Conservation (phyloP, 2,329 filamentous ascomycete genomes). For the Fusarium devonianum region DNA sequence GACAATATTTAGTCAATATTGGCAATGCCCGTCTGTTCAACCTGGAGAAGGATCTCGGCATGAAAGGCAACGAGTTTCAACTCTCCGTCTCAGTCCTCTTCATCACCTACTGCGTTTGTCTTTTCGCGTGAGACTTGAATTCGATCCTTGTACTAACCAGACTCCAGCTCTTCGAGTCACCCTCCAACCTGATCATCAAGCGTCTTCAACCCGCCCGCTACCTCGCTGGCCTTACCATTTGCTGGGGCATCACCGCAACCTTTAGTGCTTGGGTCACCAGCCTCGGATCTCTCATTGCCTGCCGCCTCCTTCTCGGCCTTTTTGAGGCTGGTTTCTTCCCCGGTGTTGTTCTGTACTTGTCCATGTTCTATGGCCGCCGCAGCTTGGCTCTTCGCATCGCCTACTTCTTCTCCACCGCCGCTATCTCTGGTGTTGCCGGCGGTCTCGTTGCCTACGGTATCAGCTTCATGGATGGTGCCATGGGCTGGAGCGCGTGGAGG, state of each 20-base stretch:
- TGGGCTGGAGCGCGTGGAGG: slow-evolving; percentile 67
- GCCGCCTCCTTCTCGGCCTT: slow-evolving; percentile 48
- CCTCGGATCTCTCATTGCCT: slow-evolving; percentile 55
- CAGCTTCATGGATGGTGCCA: slow-evolving; percentile 66
- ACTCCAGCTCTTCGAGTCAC: slow-evolving; percentile 49
- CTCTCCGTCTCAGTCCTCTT: slow-evolving; percentile 55
- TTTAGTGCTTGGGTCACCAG: slow-evolving; percentile 54
- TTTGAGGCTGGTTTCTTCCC: slow-evolving; percentile 60
- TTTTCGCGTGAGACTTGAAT: background rate
- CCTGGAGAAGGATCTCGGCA: slow-evolving; percentile 61
- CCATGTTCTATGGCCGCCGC: slow-evolving; percentile 68
- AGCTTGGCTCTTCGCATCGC: slow-evolving; percentile 68
- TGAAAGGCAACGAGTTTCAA: slow-evolving; percentile 65
- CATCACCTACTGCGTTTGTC: slow-evolving; percentile 52
- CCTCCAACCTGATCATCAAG: slow-evolving; percentile 50
- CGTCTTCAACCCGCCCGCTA: slow-evolving; percentile 56
- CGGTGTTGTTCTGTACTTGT: slow-evolving; percentile 60
- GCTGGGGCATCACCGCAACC: slow-evolving; percentile 54
- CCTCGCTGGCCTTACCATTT: slow-evolving; percentile 51
- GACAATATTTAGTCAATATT: slow-evolving; percentile 66
- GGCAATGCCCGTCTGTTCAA: slow-evolving; percentile 64
- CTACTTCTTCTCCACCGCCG: slow-evolving; percentile 67
- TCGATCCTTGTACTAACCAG: background rate
- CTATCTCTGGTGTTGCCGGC: slow-evolving; percentile 68
- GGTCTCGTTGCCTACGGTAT: slow-evolving; percentile 71